These are phyloP conservation scores for Thraustotheca clavata DNA, from an alignment of 352 stramenopile genomes.

Conservation along the genomic window DNA sequence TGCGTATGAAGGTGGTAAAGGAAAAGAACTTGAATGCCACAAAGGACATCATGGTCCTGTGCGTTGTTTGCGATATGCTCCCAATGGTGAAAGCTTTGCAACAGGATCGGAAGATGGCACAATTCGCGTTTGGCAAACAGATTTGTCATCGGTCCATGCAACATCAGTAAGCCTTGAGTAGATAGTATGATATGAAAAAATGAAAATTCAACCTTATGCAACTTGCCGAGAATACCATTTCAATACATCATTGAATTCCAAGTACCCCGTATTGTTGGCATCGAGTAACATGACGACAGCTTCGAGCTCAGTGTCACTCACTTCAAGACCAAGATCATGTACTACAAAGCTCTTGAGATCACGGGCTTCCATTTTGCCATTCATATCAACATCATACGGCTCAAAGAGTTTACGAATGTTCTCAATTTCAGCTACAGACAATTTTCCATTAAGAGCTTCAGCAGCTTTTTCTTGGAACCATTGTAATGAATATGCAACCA, in stretches of 20 bases:
- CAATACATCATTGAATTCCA: slow-evolving; percentile 74
- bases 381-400: slow-evolving; percentile 69
- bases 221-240: slow-evolving; percentile 52
- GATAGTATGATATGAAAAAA: slow-evolving; percentile 23
- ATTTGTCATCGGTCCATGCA: slow-evolving; percentile 51
- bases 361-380: slow-evolving; percentile 71
- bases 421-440: slow-evolving; percentile 10
- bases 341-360: slow-evolving; percentile 56
- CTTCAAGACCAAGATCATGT: slow-evolving; percentile 44
- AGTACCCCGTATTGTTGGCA: slow-evolving; percentile 62
- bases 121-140: slow-evolving; percentile 94
- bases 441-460: slow-evolving; percentile 9
- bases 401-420: slow-evolving; percentile 58
- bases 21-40: slow-evolving; percentile 86
- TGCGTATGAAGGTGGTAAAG: slow-evolving; percentile 84
- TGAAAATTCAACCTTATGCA: slow-evolving; percentile 24
- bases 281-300: slow-evolving; percentile 63
- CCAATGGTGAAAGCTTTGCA: slow-evolving; percentile 89
- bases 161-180: slow-evolving; percentile 46
- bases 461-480: slow-evolving; percentile 74
- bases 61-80: slow-evolving; percentile 93
- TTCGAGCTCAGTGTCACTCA: slow-evolving; percentile 52
- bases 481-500: slow-evolving; percentile 73
- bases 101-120: slow-evolving; percentile 97
- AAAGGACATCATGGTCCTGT: slow-evolving; percentile 98